A percentile compares a stretch with the other conserved stretches of the same genome.
Evolutionary conservation across 768 basidiomycete species (phyloP).

Genomic region (Tylopilus subfusipes): DNA sequence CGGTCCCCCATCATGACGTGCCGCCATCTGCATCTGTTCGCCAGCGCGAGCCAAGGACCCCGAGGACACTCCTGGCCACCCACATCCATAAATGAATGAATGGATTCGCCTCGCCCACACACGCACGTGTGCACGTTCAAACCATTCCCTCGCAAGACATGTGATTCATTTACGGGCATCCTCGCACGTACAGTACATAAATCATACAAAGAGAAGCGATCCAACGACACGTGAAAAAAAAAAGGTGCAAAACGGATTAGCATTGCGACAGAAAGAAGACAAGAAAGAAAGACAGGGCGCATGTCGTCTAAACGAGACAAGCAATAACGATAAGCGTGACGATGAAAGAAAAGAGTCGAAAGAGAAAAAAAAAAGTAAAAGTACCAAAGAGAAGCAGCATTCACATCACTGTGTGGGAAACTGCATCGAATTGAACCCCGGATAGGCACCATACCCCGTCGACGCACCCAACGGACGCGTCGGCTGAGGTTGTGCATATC

Average conservation of each 20-base stretch:
- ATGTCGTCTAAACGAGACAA: conserved; percentile 3
- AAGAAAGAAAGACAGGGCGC: neutral
- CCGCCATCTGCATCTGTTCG: no score
- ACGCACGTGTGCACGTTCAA: no score
- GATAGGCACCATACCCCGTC: conserved; percentile 20
- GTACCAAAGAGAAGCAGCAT: neutral
- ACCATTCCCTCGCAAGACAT: no score
- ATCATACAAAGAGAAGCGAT: neutral
- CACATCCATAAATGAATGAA: no score
- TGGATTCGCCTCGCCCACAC: no score
- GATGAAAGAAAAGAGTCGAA: neutral
- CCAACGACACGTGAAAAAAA: no score
- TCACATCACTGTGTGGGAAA: conserved; percentile 14
- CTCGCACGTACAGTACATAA: no score
- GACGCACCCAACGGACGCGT: conserved; percentile 14
- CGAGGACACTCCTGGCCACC: no score
- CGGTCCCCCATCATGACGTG: no score
- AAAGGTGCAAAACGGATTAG: neutral
- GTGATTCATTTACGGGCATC: no score
- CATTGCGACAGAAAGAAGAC: neutral
- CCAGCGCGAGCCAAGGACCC: no score
- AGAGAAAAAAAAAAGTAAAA: neutral
- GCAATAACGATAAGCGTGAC: conserved; percentile 24
- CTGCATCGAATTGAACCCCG: conserved; percentile 24
- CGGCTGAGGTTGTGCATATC: conserved; percentile 26